Evolutionary conservation across 2,329 filamentous ascomycete genomes (phyloP), one percentile per base, ranked within the genome.

Genomic region (Colletotrichum abscissum): DNA sequence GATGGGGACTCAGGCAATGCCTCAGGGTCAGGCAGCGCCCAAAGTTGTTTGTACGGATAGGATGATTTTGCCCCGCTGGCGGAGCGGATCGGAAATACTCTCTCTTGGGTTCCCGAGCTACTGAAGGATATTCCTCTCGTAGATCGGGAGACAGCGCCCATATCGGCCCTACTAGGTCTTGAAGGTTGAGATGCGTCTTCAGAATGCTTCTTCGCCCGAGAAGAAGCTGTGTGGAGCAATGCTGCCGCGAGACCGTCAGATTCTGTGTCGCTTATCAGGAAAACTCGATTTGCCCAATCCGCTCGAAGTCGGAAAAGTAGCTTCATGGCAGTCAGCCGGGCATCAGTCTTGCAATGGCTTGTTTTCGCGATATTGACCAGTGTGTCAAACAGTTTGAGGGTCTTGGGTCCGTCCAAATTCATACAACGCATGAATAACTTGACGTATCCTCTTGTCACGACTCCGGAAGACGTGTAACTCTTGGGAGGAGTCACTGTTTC

Each of bases 281-380:
- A 94, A 4, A 98, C 88, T 57, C 92, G 89, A 76, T 95, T 91
- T 11, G 93, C 91, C 80, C 93, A 94, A 81, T 98, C 95, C 26
- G 95, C 94, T 72, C 95, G 90, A 35, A 98, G 85, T 56, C 95
- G 91, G 80, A 97, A 96, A 2, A 98, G 85, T 56, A 96, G 83
- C 78, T 94, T 95, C 86, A 95, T 90, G 2, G 92, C 92, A 14
- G 91, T 92, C 30, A 97, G 84, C 7, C 94, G 92, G 64, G 93
- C 92, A 81, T 94, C 92, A 7, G 88, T 85, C 72, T 93, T 92
- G 74, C 89, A 90, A 38, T 87, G 84, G 33, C 86, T 86, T 19
- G 88, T 88, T 75, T 88, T 88, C 6, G 89, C 91, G 76, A 95
- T 91, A 65, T 87, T 86, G 55, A 95, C 83, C 5, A 96, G 82